Conservation (phyloP, 768 basidiomycete genomes). For the Podaxis carcinomalis region DNA sequence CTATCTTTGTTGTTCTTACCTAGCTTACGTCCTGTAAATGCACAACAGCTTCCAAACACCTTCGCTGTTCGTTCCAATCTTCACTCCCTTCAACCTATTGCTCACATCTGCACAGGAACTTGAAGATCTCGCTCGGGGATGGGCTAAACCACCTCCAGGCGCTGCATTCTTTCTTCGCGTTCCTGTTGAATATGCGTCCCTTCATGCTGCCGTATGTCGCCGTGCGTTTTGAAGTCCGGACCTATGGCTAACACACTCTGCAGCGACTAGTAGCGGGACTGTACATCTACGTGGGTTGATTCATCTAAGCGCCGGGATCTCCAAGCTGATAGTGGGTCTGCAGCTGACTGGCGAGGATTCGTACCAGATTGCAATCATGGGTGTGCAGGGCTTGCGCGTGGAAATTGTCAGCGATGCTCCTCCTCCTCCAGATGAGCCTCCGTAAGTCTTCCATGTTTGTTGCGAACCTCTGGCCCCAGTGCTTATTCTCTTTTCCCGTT, state of each 20-base stretch:
- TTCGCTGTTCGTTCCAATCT: conserved; percentile 49
- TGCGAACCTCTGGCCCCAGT: conserved; percentile 16
- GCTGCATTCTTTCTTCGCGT: conserved; percentile 72
- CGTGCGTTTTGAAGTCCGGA: conserved; percentile 8
- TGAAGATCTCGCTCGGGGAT: conserved; percentile 74
- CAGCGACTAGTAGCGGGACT: conserved; percentile 78
- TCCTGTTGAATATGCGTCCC: conserved; percentile 83
- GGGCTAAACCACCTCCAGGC: conserved; percentile 84
- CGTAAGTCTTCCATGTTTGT: conserved; percentile 45
- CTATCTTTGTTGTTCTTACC: conserved; percentile 7
- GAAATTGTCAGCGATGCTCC: conserved; percentile 85
- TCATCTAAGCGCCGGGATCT: conserved; percentile 2
- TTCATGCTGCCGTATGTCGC: conserved; percentile 71
- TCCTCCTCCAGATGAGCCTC: conserved; percentile 79
- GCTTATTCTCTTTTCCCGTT: conserved; percentile 20
- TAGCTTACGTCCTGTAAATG: conserved; percentile 10
- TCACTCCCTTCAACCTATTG: conserved; percentile 1
- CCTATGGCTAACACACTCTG: conserved; percentile 17
- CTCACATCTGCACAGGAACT: conserved; percentile 53
- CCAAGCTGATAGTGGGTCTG: conserved; percentile 12
- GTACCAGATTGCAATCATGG: conserved; percentile 84
- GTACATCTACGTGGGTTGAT: conserved; percentile 69
- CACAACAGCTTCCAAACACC: conserved; percentile 57
- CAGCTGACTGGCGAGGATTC: conserved; percentile 84
- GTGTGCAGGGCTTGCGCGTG: conserved; percentile 76